These are phyloP conservation scores for Erysiphe pulchra DNA, from an alignment of 2,329 filamentous ascomycete genomes.

Conservation along the genomic window DNA sequence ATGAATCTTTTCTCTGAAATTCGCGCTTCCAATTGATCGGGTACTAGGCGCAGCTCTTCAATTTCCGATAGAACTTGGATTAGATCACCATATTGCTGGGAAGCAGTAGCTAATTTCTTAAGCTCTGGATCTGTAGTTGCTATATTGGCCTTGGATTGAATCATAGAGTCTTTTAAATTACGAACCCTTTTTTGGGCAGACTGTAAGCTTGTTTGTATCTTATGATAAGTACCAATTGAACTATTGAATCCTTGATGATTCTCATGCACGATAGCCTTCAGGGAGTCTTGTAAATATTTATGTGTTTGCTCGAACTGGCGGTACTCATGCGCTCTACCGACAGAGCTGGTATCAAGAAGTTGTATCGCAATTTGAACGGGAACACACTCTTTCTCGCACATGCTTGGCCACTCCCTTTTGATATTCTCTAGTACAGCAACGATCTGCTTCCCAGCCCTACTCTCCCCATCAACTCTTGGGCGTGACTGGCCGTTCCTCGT, in stretches of 20 bases:
- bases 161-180: constrained; percentile 57
- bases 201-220: constrained; percentile 85
- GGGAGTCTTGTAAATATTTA: constrained; percentile 65
- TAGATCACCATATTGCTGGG: constrained; percentile 75
- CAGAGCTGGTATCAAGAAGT: constrained; percentile 76
- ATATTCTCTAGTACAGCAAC: constrained; percentile 48
- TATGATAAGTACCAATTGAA: constrained; percentile 96
- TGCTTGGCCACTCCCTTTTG: constrained; percentile 70
- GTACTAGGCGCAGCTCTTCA: constrained; percentile 69
- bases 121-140: constrained; percentile 73
- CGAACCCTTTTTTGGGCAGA: constrained; percentile 68
- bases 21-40: constrained; percentile 74
- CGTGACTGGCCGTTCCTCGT: constrained; percentile 2
- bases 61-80: constrained; percentile 61
- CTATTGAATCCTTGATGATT: constrained; percentile 98
- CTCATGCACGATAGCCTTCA: constrained; percentile 92
- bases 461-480: constrained; percentile 7
- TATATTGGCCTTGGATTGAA: constrained; percentile 54
- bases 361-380: constrained; percentile 89
- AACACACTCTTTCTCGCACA: constrained; percentile 70
- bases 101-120: constrained; percentile 65
- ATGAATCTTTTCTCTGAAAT: constrained; percentile 94
- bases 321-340: constrained; percentile 76
- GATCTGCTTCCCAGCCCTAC: constrained; percentile 11
- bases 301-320: constrained; percentile 64